Conservation (phyloP, 257 asterid species). For the Forsythia suspensa region DNA sequence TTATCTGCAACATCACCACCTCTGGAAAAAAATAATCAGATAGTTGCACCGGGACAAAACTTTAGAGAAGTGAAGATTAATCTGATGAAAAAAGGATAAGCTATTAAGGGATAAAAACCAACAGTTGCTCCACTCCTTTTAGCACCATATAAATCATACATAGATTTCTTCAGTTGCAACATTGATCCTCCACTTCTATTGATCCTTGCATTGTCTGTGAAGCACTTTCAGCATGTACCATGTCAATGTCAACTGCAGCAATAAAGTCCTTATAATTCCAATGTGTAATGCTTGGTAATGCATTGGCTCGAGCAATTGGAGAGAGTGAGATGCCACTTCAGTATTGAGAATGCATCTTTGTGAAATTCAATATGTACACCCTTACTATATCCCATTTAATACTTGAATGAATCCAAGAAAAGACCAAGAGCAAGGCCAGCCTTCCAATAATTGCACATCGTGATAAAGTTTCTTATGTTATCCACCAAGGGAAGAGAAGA, state of each 20-base stretch:
- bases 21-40: background rate
- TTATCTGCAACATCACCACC: background rate
- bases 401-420: slow-evolving; percentile 92
- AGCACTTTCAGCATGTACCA: background rate
- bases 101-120: background rate
- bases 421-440: slow-evolving; percentile 87
- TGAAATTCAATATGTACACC: background rate
- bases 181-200: background rate
- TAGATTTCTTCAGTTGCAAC: background rate
- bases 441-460: slow-evolving; percentile 86
- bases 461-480: slow-evolving; percentile 46
- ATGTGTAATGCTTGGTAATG: background rate
- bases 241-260: background rate
- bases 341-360: background rate
- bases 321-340: background rate
- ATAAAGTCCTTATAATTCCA: background rate
- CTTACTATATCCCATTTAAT: slow-evolving; percentile 26
- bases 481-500: slow-evolving; percentile 52
- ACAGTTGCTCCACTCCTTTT: background rate
- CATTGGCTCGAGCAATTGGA: background rate
- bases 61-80: background rate
- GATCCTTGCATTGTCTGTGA: background rate
- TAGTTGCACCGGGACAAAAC: background rate
- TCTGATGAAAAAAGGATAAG: background rate
- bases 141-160: background rate